A percentile compares a stretch with the other conserved stretches of the same genome.
Conservation (phyloP, 257 asterid genomes). For the Striga asiatica region DNA sequence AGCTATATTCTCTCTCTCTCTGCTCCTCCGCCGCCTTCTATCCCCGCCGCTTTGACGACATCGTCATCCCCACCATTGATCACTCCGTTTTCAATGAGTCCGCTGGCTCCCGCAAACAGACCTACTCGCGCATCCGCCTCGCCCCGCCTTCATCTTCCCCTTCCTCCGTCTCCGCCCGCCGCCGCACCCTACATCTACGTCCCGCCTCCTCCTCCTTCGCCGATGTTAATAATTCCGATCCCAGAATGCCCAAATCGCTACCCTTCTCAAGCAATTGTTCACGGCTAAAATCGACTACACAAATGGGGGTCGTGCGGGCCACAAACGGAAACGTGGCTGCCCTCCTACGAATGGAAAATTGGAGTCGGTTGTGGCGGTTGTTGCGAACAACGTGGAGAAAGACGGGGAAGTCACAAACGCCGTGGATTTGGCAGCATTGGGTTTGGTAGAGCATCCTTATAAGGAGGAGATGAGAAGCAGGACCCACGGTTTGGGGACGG, state of each 20-base stretch:
- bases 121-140: conserved; percentile 78
- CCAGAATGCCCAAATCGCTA: conserved; percentile 36
- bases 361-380: conserved; percentile 11
- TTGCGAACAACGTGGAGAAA: conserved; percentile 14
- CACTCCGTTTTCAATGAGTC: conserved; percentile 87
- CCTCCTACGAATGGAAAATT: conserved; percentile 21
- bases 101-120: conserved; percentile 79
- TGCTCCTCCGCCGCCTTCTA: conserved; percentile 43
- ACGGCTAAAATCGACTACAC: conserved; percentile 43
- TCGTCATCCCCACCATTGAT: conserved; percentile 63
- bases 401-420: conserved; percentile 42
- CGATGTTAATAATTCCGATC: conserved; percentile 23
- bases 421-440: conserved; percentile 51
- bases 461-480: conserved; percentile 38
- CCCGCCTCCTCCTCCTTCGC: conserved; percentile 6
- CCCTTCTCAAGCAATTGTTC: conserved; percentile 38
- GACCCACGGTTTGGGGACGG: conserved; percentile 37
- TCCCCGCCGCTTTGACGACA: conserved; percentile 49
- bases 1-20: conserved; percentile 60
- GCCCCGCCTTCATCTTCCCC: conserved; percentile 45
- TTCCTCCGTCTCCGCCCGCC: conserved; percentile 32
- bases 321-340: conserved; percentile 55
- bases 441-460: conserved; percentile 47
- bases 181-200: conserved; percentile 68
- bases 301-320: conserved; percentile 16